A percentile compares a stretch with the other conserved stretches of the same genome.
Evolutionary conservation across 179 eudicot genomes (phyloP).

Genomic region (Amaranthus tricolor): DNA sequence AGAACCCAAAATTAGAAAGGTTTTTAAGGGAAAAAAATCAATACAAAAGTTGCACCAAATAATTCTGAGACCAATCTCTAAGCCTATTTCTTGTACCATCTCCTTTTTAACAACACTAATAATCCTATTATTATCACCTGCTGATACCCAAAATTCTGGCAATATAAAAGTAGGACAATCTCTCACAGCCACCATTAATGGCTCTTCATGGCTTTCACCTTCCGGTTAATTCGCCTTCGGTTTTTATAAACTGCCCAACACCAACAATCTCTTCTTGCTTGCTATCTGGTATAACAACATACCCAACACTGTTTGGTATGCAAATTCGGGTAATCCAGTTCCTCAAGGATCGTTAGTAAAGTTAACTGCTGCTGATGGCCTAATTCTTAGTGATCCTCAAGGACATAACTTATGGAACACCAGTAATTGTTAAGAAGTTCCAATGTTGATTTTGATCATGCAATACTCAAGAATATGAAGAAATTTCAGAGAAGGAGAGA

Average conservation of each 20-base stretch:
- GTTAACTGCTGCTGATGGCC: conserved; percentile 29
- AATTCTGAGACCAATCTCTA: not conserved
- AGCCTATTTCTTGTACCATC: conserved; percentile 8
- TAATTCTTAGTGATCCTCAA: conserved; percentile 40
- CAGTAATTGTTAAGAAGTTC: not conserved
- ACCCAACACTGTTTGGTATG: conserved; percentile 54
- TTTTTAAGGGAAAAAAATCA: no score
- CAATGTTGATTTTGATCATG: no score
- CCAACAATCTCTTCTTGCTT: conserved; percentile 27
- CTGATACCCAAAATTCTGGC: conserved; percentile 24
- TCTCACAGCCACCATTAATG: conserved; percentile 28
- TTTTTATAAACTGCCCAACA: conserved; percentile 23
- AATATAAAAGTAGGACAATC: conserved; percentile 28
- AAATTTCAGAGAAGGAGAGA: no score
- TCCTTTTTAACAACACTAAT: not conserved
- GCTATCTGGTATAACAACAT: conserved; percentile 53
- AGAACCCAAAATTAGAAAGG: not conserved
- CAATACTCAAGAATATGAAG: no score
- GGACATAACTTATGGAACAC: conserved; percentile 33
- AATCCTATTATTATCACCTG: not conserved
- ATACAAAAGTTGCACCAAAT: not conserved
- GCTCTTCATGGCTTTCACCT: conserved; percentile 38
- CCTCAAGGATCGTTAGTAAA: conserved; percentile 34
- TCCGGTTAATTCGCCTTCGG: conserved; percentile 48
- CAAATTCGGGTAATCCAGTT: conserved; percentile 34